Conservation (phyloP, 2,329 filamentous ascomycete species). For the Aspergillus bombycis region DNA sequence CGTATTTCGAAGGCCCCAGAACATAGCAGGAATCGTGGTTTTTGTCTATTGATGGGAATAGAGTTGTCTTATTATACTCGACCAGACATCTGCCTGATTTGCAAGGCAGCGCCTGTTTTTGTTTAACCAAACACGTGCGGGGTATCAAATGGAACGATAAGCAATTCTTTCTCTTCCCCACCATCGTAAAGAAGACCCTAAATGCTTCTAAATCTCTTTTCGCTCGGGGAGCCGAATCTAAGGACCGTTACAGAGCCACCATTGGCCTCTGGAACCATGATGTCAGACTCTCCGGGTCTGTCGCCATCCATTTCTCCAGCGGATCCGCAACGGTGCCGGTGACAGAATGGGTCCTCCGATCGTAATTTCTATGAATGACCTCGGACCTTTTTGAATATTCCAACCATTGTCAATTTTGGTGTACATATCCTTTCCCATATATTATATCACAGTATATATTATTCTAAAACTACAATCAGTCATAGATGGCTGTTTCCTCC, state of each 20-base stretch:
- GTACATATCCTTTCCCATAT: background rate
- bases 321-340: conserved; percentile 14
- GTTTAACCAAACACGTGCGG: background rate
- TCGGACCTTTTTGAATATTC: background rate
- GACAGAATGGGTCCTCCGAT: background rate
- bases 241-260: background rate
- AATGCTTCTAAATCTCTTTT: background rate
- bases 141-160: background rate
- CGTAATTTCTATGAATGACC: background rate
- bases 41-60: too few species aligned
- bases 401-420: background rate
- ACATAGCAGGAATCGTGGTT: too few species aligned
- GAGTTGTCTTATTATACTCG: too few species aligned
- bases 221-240: background rate
- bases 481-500: conserved; percentile 28
- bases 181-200: background rate
- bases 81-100: background rate
- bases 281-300: conserved; percentile 16
- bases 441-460: conserved; percentile 1
- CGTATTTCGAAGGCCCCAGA: too few species aligned
- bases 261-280: conserved; percentile 11
- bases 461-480: conserved; percentile 3
- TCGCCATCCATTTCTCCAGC: conserved; percentile 15
- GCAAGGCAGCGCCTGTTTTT: background rate
- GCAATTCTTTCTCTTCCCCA: background rate